phyloP scores from a whole-genome alignment of 2,329 filamentous ascomycete genomes.

The Aspergillus udagawae region DNA sequence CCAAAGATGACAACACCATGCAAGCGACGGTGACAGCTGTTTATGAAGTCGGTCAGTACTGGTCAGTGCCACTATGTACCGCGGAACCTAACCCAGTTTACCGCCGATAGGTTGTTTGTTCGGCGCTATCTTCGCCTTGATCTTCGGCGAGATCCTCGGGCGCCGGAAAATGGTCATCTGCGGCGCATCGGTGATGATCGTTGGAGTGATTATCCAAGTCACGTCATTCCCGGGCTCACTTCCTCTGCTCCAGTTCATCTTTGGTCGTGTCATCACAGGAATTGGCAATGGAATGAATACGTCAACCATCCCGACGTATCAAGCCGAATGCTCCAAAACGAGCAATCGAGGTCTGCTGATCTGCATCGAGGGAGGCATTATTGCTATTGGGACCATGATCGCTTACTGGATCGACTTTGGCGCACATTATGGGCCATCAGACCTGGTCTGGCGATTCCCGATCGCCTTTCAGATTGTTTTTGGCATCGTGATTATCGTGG shows the following conservation, averaged over 20 bases:
- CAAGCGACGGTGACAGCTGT: slow-evolving; percentile 31
- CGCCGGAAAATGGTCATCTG: slow-evolving; percentile 50
- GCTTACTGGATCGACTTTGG: slow-evolving; percentile 53
- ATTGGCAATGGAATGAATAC: slow-evolving; percentile 56
- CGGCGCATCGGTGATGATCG: slow-evolving; percentile 51
- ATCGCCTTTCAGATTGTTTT: slow-evolving; percentile 53
- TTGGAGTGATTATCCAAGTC: slow-evolving; percentile 38
- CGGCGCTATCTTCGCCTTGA: slow-evolving; percentile 36
- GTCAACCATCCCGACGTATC: slow-evolving; percentile 52
- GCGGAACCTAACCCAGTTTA: background rate
- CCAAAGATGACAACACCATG: slow-evolving; percentile 36
- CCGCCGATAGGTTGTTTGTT: slow-evolving; percentile 26
- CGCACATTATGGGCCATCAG: slow-evolving; percentile 31
- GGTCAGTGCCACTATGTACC: background rate
- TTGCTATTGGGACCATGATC: slow-evolving; percentile 51
- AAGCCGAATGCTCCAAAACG: slow-evolving; percentile 51
- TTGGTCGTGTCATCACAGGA: slow-evolving; percentile 51
- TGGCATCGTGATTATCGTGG: slow-evolving; percentile 41
- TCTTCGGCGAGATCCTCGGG: slow-evolving; percentile 34
- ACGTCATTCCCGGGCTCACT: slow-evolving; percentile 27
- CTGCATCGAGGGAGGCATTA: slow-evolving; percentile 54
- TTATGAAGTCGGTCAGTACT: slow-evolving; percentile 24
- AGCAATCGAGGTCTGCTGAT: slow-evolving; percentile 59
- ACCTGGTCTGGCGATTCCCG: slow-evolving; percentile 49
- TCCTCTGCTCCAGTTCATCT: slow-evolving; percentile 48